phyloP scores from a whole-genome alignment of 2,329 filamentous ascomycete species.

The Trichoderma brevicompactum region DNA sequence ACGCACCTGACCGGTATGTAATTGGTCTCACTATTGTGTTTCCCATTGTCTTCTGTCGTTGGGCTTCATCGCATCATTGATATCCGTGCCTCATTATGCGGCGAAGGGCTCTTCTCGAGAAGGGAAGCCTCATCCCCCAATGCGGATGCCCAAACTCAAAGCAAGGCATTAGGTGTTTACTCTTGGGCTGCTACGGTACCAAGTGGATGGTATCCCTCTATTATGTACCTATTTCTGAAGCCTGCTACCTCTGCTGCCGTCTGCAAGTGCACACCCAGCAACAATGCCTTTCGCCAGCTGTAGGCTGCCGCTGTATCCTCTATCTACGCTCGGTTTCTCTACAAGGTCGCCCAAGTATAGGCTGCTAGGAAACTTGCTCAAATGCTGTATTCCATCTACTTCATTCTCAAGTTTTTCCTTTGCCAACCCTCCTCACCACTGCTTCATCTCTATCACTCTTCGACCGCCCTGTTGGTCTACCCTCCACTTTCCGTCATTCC shows the following conservation, averaged over 20 bases:
- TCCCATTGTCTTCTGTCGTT: background rate
- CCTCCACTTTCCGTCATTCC: background rate
- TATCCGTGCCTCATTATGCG: background rate
- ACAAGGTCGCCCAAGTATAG: background rate
- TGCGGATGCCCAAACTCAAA: background rate
- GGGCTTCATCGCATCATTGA: background rate
- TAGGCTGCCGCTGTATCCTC: background rate
- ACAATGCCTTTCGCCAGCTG: slow-evolving; percentile 12
- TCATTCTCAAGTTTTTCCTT: background rate
- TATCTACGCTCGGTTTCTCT: background rate
- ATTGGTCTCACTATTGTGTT: background rate
- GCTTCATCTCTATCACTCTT: background rate
- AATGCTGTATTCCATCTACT: background rate
- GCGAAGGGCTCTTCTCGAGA: background rate
- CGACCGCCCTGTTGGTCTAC: background rate
- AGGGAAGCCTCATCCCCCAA: background rate
- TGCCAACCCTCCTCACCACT: background rate
- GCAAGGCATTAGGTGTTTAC: background rate
- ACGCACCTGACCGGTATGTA: slow-evolving; percentile 60
- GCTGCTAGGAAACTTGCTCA: background rate
- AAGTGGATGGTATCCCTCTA: background rate
- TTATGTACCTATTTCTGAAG: background rate
- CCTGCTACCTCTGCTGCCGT: background rate
- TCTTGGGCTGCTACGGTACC: background rate
- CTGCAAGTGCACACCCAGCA: slow-evolving; percentile 19